Percentiles rank a stretch among this genome's conserved stretches.
These are phyloP conservation scores for Hortaea werneckii DNA, from an alignment of 2,329 filamentous ascomycete species.

Conservation along the genomic window DNA sequence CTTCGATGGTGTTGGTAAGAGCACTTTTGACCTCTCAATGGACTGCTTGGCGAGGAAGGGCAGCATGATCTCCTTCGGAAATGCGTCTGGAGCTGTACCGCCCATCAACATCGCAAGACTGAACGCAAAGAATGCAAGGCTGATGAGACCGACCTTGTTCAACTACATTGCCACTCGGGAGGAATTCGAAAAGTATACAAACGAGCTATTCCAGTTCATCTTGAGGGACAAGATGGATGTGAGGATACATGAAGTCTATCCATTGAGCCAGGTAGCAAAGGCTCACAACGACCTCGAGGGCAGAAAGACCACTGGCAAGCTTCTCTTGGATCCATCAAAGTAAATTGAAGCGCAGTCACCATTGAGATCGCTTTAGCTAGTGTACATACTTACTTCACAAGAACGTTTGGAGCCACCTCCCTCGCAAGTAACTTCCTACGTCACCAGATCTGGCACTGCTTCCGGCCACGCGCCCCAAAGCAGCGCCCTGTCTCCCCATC, in stretches of 20 bases:
- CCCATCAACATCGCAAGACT: slow-evolving; percentile 54
- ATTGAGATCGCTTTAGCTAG: too few species aligned
- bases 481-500: slow-evolving; percentile 68
- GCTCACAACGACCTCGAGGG: slow-evolving; percentile 74
- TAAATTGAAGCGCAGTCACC: too few species aligned
- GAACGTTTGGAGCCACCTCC: too few species aligned
- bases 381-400: too few species aligned
- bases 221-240: slow-evolving; percentile 59
- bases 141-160: slow-evolving; percentile 65
- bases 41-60: slow-evolving; percentile 69
- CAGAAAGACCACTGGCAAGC: slow-evolving; percentile 73
- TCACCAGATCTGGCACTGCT: slow-evolving; percentile 64
- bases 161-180: slow-evolving; percentile 59
- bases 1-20: slow-evolving; percentile 78
- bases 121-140: slow-evolving; percentile 62
- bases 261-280: slow-evolving; percentile 58
- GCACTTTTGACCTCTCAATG: slow-evolving; percentile 70
- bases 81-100: slow-evolving; percentile 69
- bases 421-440: background rate
- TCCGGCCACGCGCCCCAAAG: slow-evolving; percentile 83
- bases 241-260: slow-evolving; percentile 66
- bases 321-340: slow-evolving; percentile 54
- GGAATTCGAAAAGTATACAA: slow-evolving; percentile 60
- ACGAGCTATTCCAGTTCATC: slow-evolving; percentile 65
- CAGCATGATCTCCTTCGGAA: slow-evolving; percentile 67